phyloP scores from a whole-genome alignment of 768 basidiomycete species.

The Dictyophora rubrovolvata region DNA sequence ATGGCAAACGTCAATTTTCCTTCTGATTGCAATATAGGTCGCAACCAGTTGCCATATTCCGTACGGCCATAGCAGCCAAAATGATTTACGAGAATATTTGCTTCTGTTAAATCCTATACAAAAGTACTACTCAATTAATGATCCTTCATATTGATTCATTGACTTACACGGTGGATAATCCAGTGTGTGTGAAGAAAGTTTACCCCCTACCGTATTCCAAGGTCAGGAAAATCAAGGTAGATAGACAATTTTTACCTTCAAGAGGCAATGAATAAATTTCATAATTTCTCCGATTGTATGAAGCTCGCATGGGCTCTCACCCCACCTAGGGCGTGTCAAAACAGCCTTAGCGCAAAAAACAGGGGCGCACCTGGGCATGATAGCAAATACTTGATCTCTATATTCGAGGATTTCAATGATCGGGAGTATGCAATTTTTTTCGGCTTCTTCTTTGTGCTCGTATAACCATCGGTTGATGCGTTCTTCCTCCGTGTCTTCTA shows the following conservation, averaged over 20 bases:
- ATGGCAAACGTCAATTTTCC: background rate
- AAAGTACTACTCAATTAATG: background rate
- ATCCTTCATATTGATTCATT: background rate
- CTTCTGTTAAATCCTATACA: conserved; percentile 8
- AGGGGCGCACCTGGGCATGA: conserved; percentile 21
- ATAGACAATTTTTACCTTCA: background rate
- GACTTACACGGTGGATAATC: conserved; percentile 11
- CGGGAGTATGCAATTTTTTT: conserved; percentile 12
- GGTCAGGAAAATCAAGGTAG: background rate
- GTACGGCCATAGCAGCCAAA: background rate
- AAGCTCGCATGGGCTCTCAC: conserved; percentile 8
- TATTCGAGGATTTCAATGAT: conserved; percentile 17
- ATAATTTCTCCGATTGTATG: conserved; percentile 10
- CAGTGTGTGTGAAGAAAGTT: conserved; percentile 10
- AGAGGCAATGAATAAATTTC: conserved; percentile 3
- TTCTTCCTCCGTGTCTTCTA: conserved; percentile 18
- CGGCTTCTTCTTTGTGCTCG: conserved; percentile 1
- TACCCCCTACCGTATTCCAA: background rate
- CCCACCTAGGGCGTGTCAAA: conserved; percentile 1
- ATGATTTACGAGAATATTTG: conserved; percentile 11
- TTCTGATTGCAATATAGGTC: background rate
- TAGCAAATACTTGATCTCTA: conserved; percentile 18
- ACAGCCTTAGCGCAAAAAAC: no score
- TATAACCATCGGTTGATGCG: conserved; percentile 15
- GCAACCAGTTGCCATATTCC: background rate